These are phyloP conservation scores for Blastobotrys elegans DNA, from an alignment of 1,139 yeast genomes.

Conservation along the genomic window DNA sequence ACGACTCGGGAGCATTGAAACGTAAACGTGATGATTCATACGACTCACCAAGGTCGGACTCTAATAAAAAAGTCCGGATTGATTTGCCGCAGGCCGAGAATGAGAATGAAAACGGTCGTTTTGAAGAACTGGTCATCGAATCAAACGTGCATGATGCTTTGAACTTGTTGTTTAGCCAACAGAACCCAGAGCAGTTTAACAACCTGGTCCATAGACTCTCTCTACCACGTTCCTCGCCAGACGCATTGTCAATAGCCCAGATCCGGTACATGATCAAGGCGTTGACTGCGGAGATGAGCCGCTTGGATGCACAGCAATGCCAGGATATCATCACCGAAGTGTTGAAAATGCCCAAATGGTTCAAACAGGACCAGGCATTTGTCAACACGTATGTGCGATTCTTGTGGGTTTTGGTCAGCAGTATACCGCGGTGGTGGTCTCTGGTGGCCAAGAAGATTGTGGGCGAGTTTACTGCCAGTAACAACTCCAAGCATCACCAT, in stretches of 20 bases:
- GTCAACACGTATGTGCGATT: conserved; percentile 60
- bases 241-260: conserved; percentile 40
- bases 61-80: conserved; percentile 8
- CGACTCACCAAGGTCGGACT: not conserved
- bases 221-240: conserved; percentile 40
- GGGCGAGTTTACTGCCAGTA: conserved; percentile 45
- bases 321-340: conserved; percentile 46
- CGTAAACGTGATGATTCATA: conserved; percentile 13
- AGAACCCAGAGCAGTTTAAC: conserved; percentile 42
- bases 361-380: conserved; percentile 39
- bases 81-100: conserved; percentile 5
- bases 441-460: conserved; percentile 70
- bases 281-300: conserved; percentile 48
- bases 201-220: conserved; percentile 44
- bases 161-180: conserved; percentile 54
- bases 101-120: not conserved
- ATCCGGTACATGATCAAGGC: conserved; percentile 43
- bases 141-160: conserved; percentile 55
- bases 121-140: conserved; percentile 5
- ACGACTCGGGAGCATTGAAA: conserved; percentile 4
- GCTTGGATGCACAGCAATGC: conserved; percentile 44
- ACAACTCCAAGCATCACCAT: conserved; percentile 68
- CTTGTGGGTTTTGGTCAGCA: conserved; percentile 71
- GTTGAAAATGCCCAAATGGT: conserved; percentile 53
- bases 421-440: conserved; percentile 83